Evolutionary conservation across 2,329 filamentous ascomycete genomes (phyloP).

Genomic region (Hypomyces rosellus): DNA sequence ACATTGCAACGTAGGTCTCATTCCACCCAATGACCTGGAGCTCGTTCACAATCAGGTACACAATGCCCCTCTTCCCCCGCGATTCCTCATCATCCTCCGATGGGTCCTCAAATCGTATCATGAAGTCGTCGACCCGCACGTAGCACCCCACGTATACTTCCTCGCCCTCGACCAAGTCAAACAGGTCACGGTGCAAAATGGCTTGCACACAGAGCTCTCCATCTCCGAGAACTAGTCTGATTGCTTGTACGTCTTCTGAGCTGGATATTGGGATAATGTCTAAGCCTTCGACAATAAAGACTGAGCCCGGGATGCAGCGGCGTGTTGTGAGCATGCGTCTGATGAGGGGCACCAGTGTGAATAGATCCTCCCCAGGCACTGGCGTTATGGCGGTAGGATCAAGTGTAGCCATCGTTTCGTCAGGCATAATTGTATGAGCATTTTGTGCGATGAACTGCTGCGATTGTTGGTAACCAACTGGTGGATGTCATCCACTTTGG

Average conservation of each 20-base stretch:
- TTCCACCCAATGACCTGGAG: constrained; percentile 44
- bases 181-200: constrained; percentile 38
- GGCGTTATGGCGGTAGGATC: constrained; percentile 23
- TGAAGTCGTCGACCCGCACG: constrained; percentile 39
- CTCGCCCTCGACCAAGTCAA: constrained; percentile 40
- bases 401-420: constrained; percentile 19
- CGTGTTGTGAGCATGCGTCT: constrained; percentile 42
- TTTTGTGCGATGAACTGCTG: background rate
- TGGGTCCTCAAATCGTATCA: constrained; percentile 19
- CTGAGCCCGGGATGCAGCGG: constrained; percentile 39
- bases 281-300: constrained; percentile 46
- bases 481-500: no score
- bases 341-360: constrained; percentile 35
- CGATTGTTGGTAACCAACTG: no score
- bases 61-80: constrained; percentile 23
- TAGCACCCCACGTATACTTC: constrained; percentile 44
- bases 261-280: constrained; percentile 30
- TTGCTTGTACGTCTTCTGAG: constrained; percentile 34
- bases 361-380: constrained; percentile 17
- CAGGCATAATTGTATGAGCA: background rate
- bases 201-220: constrained; percentile 50
- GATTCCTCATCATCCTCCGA: constrained; percentile 1
- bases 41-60: constrained; percentile 41
- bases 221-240: constrained; percentile 46
- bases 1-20: constrained; percentile 28